Evolutionary conservation across 768 basidiomycete genomes (phyloP), one percentile per base, ranked within the genome.

Genomic region (Rhodotorula graminis): DNA sequence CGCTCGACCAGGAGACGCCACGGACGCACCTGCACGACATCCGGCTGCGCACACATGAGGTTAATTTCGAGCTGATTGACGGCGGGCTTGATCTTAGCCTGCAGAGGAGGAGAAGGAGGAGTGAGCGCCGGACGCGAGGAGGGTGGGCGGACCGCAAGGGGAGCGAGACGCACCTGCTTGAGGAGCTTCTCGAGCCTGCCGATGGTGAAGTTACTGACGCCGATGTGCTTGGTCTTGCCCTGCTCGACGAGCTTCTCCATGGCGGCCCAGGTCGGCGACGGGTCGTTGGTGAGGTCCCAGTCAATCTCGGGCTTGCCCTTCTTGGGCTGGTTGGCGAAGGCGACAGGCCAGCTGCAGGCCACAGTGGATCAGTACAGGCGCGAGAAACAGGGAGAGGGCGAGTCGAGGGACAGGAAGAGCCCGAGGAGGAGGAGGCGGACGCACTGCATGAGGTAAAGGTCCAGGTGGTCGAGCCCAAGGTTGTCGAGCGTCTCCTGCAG

Each of bases 391-490:
- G n/a, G n/a, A n/a, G n/a, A n/a, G n/a, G n/a, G n/a, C n/a, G n/a
- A n/a, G n/a, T n/a, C n/a, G 16, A 16, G 23, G 1, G 2, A 6
- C 3, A 18, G 49, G 37, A 6, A 50, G 33, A 25, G 42, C 8
- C 5, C 8, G n/a, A 7, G 15, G 37, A 37, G 37, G 37, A 37
- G 37, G 37, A 37, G 23, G 3, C 5, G 47, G 47, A 53, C 66
- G 60, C 58, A 72, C 52, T 92, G 90, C 64, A 92, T 79, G 88
- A 89, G 84, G 79, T 92, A 93, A 31, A 92, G 84, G 79, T 93
- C 92, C 52, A 94, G 83, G 78, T 93, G 92, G 62, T 87, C 85
- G 23, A 87, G 79, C 7, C 88, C 88, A 59, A 93, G 86, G 77
- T 89, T 87, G 61, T 80, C 78, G 21, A 94, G 84, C 21, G 90